Base-by-base conservation (phyloP, 2,329 filamentous ascomycete species). In the Fusarium miscanthi region DNA sequence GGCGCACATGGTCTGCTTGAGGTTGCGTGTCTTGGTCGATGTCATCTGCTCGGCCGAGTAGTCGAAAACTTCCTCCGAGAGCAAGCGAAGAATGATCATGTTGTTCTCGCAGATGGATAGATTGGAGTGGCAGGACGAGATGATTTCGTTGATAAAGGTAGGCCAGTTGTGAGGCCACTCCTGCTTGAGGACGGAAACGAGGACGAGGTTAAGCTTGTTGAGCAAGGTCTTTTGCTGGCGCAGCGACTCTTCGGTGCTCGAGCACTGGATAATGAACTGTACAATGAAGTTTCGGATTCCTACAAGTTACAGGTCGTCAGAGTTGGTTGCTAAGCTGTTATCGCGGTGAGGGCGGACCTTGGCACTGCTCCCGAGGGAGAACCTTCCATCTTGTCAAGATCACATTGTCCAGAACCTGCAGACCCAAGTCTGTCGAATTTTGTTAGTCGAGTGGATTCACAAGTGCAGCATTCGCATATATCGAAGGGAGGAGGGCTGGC, bases 121-220 rank as follows among this genome's bases (percentile, higher is more conserved):
- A 83, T 93, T 98, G 76, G 94, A 95, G 81, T 97, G 95, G 84
- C 95, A 98, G 62, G 96, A 95, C 27, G 94, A 93, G 78, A 99
- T 94, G 83, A 99, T 99, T 86, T 99, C 96, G 87, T 98, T 98
- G 88, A 99, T 98, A 84, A 99, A 99, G 25, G 94, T 97, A 16
- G 97, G 96, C 96, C 97, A 99, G 87, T 99, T 97, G 85, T 98
- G 95, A 63, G 96, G 96, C 96, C 96, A 99, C 84, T 99, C 96
- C 85, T 99, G 96, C 88, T 99, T 99, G 80, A 99, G 87, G 72
- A 99, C 95, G 64, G 95, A 98, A 77, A 99, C 94, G 73, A 99
- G 92, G 65, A 98, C 95, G 78, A 99, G 89, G 80, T 99, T 99
- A 70, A 99, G 91, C 87, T 99, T 99, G 89, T 98, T 98, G 80